Evolutionary conservation across 2,329 filamentous ascomycete genomes (phyloP), one percentile per base, ranked within the genome.

Genomic region (Aspergillus terreus): DNA sequence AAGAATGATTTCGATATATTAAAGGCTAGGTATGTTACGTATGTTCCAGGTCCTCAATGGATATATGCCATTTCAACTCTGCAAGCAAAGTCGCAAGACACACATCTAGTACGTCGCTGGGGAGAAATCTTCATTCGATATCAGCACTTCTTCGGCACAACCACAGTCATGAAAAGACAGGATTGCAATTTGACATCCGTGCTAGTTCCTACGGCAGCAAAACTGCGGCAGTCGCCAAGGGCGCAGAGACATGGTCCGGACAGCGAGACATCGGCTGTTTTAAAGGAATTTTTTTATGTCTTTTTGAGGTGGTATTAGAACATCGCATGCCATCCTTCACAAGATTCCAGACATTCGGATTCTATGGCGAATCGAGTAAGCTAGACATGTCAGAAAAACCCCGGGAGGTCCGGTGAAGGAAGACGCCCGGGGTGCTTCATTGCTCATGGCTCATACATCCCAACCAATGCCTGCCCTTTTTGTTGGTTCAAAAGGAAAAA

Each of bases 171-270:
- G 75, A 62, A 69, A 67, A 71, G 75, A 85, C 86, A 83, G 83
- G 79, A 87, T 92, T 94, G 92, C 85, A 96, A 96, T 96, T 96
- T 96, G 91, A 96, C 91, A 96, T 96, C 89, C 87, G 89, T 95
- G 92, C 92, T 92, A 76, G 27, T 30, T 30, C 3, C 27, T 30
- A 30, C 27, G 27, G 10, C 7, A 30, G 27, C 7, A 30, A 11
- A 30, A 30, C 27, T 7, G 10, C 6, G 27, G 27, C 27, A 30
- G 7, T 6, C 10, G 3, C 27, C 27, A 30, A 30, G 10, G 27
- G 27, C 27, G 27, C 23, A 30, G 7, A 30, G 27, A 3, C 9
- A 30, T 30, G 10, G 10, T 6, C 33, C 3, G n/a, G 33, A 35
- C 33, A 35, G 33, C 11, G 33, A 35, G 33, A 35, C 33, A 35